These are phyloP conservation scores for Plantago coronopus DNA, from an alignment of 305 asterid species.

Conservation along the genomic window DNA sequence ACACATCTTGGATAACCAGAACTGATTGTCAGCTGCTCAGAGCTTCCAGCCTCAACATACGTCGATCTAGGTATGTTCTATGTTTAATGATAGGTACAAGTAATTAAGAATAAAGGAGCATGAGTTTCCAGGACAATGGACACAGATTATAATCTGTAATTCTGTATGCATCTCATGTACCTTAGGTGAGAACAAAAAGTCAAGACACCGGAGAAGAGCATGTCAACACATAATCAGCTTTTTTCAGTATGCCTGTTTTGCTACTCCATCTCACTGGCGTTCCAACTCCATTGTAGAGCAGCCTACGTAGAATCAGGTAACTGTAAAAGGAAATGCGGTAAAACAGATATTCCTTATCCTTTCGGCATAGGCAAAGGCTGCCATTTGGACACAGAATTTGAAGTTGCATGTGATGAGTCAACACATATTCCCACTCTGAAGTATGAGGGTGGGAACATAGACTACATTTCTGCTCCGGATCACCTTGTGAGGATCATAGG, in stretches of 20 bases:
- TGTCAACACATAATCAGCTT: not conserved
- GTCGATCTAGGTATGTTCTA: too few relatives aligned
- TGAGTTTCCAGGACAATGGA: too few relatives aligned
- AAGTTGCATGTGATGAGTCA: not conserved
- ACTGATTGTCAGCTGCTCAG: too few relatives aligned
- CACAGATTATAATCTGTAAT: too few relatives aligned
- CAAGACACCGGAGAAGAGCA: too few relatives aligned
- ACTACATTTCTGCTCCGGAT: not conserved
- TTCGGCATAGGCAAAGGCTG: not conserved
- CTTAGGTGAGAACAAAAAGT: too few relatives aligned
- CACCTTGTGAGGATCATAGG: not conserved
- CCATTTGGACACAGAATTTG: not conserved
- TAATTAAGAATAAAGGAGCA: too few relatives aligned
- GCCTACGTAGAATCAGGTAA: not conserved
- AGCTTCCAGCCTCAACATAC: too few relatives aligned
- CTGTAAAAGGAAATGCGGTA: not conserved
- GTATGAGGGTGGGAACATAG: not conserved
- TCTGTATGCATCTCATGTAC: too few relatives aligned
- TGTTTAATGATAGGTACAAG: too few relatives aligned
- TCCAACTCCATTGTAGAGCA: not conserved
- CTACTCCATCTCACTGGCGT: not conserved
- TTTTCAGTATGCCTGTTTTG: not conserved
- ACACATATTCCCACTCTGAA: not conserved
- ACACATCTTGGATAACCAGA: too few relatives aligned
- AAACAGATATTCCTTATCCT: constrained; percentile 2